These are phyloP conservation scores for Galeopsis tetrahit DNA, from an alignment of 257 asterid genomes.

Conservation along the genomic window DNA sequence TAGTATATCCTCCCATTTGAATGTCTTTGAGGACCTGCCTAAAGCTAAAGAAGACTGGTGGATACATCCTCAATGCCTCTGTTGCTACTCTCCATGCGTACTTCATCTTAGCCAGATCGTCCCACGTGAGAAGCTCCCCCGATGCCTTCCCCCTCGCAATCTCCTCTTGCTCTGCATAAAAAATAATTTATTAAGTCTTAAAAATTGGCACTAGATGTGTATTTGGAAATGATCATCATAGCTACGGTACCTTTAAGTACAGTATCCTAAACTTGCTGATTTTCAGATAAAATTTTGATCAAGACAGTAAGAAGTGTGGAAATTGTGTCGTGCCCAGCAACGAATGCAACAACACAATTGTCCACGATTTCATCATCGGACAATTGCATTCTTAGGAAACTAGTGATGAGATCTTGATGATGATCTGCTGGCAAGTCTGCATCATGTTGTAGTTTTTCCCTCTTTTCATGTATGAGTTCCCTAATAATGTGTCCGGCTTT, in stretches of 20 bases:
- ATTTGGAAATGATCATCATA: background rate
- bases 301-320: too few relatives aligned
- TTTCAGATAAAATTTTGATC: too few relatives aligned
- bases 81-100: background rate
- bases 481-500: background rate
- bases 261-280: too few relatives aligned
- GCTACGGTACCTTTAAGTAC: background rate
- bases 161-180: background rate
- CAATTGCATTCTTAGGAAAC: too few relatives aligned
- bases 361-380: background rate
- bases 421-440: too few relatives aligned
- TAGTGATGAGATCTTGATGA: too few relatives aligned
- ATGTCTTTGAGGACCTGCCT: slow-evolving; percentile 1
- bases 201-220: background rate
- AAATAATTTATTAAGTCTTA: too few relatives aligned
- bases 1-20: background rate
- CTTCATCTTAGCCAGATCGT: background rate
- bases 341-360: background rate
- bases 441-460: too few relatives aligned
- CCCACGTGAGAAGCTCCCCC: background rate
- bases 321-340: too few relatives aligned
- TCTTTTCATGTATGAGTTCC: background rate
- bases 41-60: background rate
- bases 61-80: background rate
- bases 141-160: background rate